Percentiles rank a stretch among this genome's conserved stretches.
These are phyloP conservation scores for Akebia trifoliata DNA, from an alignment of 164 flowering plant genomes.

Conservation along the genomic window DNA sequence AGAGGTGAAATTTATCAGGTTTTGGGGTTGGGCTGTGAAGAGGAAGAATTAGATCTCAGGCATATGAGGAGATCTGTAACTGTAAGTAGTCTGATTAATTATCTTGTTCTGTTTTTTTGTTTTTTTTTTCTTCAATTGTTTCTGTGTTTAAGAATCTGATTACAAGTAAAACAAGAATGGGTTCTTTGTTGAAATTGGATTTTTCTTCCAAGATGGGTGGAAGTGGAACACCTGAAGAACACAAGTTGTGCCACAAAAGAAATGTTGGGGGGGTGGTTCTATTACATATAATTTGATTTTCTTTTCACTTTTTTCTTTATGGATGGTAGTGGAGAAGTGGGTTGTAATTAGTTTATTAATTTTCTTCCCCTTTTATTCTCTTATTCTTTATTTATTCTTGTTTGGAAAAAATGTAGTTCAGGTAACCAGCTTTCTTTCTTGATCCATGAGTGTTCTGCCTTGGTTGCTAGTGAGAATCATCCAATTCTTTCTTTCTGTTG, in stretches of 20 bases:
- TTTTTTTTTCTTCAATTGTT: not conserved
- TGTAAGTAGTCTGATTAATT: conserved; percentile 31
- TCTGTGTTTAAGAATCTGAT: too few species aligned
- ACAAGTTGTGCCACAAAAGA: not conserved
- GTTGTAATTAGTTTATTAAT: conserved; percentile 9
- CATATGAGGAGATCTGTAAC: conserved; percentile 51
- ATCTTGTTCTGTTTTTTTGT: not conserved
- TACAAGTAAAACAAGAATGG: not conserved
- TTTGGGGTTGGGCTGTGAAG: conserved; percentile 10
- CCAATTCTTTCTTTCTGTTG: conserved; percentile 7
- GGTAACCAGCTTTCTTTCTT: conserved; percentile 18
- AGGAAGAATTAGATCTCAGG: conserved; percentile 39
- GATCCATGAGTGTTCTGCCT: conserved; percentile 8
- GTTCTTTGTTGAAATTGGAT: conserved; percentile 6
- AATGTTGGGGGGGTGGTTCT: too few species aligned
- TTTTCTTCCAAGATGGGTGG: too few species aligned
- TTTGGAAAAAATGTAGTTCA: conserved; percentile 27
- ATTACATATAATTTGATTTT: too few species aligned
- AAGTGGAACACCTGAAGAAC: too few species aligned
- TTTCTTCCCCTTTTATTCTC: conserved; percentile 1
- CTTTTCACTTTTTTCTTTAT: conserved; percentile 12
- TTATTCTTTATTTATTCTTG: conserved; percentile 10
- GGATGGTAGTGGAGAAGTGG: conserved; percentile 14
- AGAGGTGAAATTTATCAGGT: not conserved
- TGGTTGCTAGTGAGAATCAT: conserved; percentile 5